Evolutionary conservation across 2,329 filamentous ascomycete genomes (phyloP), one percentile per base, ranked within the genome.

Genomic region (Ophiosphaerella narmari): DNA sequence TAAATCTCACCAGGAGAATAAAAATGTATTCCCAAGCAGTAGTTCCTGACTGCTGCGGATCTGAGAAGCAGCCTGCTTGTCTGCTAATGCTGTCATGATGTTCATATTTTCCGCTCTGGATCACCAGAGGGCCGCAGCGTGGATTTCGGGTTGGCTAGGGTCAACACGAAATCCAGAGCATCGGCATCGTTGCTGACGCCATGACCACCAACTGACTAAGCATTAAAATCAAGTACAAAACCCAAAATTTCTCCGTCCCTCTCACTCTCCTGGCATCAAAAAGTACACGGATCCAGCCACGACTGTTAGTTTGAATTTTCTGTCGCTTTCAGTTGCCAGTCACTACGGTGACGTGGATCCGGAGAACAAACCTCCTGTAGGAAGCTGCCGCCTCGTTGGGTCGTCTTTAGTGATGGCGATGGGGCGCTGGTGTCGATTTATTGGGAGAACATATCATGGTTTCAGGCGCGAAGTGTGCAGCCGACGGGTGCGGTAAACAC

Each of bases 381-480:
- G 85, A 88, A 88, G 84, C 86, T 84, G 80, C 77, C 76, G 78
- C 79, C 79, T 80, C 84, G 83, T 82, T 66, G 83, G 76, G 83
- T 87, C 82, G 77, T 85, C 84, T 88, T 85, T 57, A 81, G 68
- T 86, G 85, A 86, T 81, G 83, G 84, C 85, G 83, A 86, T 85
- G 84, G 79, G 82, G 76, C 77, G 75, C 75, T 79, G 83, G 86
- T 87, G 86, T 86, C 85, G 84, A 86, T 82, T 72, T 82, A 86
- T 79, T 55, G 48, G 83, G 85, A 85, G 85, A 75, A 85, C 82
- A 84, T 80, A 75, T 74, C 72, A 51, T 45, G 43, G 9, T 18
- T 40, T 31, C 37, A 18, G 11, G 26, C 36, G 21, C 23, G 32
- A 23, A 11, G 24, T 47, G 38, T 38, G 24, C n/a, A 40, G 2